Evolutionary conservation across 2,329 filamentous ascomycete species (phyloP), one percentile per base, ranked within the genome.

Genomic region (Curvularia verruculosa): DNA sequence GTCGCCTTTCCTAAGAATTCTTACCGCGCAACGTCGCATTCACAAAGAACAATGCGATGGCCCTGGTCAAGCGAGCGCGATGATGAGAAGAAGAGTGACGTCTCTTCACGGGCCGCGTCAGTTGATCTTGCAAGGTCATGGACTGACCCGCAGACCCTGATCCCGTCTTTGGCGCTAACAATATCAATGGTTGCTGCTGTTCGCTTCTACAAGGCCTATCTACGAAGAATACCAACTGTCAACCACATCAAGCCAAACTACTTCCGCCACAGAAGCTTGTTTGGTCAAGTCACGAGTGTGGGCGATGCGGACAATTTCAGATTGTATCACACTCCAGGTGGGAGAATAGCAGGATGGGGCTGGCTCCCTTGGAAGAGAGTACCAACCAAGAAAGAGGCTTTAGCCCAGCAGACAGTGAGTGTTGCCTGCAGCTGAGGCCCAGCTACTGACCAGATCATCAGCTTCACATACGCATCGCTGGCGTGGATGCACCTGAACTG

Each of bases 301-400:
- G 95, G 96, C 40, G 95, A 99, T 82, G 96, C 92, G 3, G 95
- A 99, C 77, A 94, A 94, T 73, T 97, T 99, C 75, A 89, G 95
- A 66, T 76, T 99, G 46, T 99, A 89, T 75, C 95, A 99, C 76
- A 98, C 92, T 0, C 95, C 95, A 0, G 94, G 94, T n/a, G 95
- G 95, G 10, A 84, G 87, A 64, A 77, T 93, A 49, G 84, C 89
- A 10, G 95, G 95, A 51, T 99, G 95, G 95, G 92, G 90, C n/a
- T 96, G 91, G 92, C 71, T 95, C 62, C 88, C 85, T 5, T 82
- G 85, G 74, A 82, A 92, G 69, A 87, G 79, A 56, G 83, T 96
- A 6, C 93, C 92, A 1, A 82, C 79, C 12, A 85, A 83, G 55
- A 89, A 84, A 72, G 85, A 88, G 56, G 84, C 87, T 28, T 78